Conservation (phyloP, 371 early-diverging fungal genomes). For the Actinomucor elegans region DNA sequence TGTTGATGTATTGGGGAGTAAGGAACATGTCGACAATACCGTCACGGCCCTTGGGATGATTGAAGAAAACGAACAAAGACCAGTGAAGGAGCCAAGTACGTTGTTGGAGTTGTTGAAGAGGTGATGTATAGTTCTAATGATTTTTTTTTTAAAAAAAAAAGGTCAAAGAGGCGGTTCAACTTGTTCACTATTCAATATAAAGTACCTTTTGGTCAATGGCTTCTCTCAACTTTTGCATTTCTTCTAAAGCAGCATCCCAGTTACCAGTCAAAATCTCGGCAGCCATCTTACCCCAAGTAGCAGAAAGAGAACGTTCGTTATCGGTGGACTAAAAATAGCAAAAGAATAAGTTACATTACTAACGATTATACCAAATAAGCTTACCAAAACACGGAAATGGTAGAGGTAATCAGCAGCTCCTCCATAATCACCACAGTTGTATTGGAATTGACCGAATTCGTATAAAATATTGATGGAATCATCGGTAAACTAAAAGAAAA, state of each 20-base stretch:
- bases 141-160: no score
- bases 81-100: conserved; percentile 94
- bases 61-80: conserved; percentile 96
- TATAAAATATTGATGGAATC: conserved; percentile 84
- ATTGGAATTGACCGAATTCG: conserved; percentile 88
- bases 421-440: conserved; percentile 89
- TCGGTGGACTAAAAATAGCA: conserved; percentile 70
- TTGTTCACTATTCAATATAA: no score
- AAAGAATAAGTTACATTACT: no score
- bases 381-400: conserved; percentile 88
- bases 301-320: conserved; percentile 73
- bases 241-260: conserved; percentile 91
- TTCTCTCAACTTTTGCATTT: conserved; percentile 84
- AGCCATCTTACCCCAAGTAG: conserved; percentile 95
- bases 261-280: conserved; percentile 92
- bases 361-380: no score
- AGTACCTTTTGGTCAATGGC: conserved; percentile 78
- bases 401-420: conserved; percentile 91
- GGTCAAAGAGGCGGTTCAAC: no score
- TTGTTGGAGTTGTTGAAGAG: conserved; percentile 87
- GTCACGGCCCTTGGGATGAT: conserved; percentile 94
- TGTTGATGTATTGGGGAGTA: conserved; percentile 90
- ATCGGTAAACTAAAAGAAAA: conserved; percentile 68
- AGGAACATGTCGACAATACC: conserved; percentile 90
- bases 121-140: conserved; percentile 65